Evolutionary conservation across 208 protist species (phyloP), one percentile per base, ranked within the genome.

Genomic region (Zelonia costaricensis): DNA sequence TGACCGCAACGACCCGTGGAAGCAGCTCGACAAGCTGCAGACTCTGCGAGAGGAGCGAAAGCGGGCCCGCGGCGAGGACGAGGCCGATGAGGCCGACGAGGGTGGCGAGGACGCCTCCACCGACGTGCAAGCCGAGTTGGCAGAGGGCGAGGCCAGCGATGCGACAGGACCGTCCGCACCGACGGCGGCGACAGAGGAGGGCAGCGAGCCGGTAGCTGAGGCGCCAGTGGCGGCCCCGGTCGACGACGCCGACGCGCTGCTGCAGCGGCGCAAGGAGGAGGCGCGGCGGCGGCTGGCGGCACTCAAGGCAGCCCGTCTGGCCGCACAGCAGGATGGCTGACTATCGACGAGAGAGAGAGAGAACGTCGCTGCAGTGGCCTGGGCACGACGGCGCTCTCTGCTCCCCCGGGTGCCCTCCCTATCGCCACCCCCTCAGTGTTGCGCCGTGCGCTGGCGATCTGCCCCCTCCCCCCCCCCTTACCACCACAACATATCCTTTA

Each of bases 221-320:
- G 20, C 44, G 22, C 16, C 10, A 28, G 44, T 20, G 18, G 22
- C 15, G 44, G 3, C 44, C 5, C 6, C 31, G 3, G 48, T 25
- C 12, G 31, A 38, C 31, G 36, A 57, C 27, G 51, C 18, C 0
- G 73, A 61, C 33, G 38, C 53, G 7, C 69, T 80, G 18, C 59
- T 90, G 60, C 51, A 82, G 55, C 56, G 62, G 23, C 76, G 66
- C 35, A 83, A 82, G 51, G 70, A 78, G 51, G 76, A 70, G 10
- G 73, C 80, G 46, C 81, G 81, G 22, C 76, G 72, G 27, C 78
- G 81, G 5, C 46, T 92, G 18, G 71, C 72, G 9, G 73, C 67
- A 7, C 35, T 91, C n/a, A 80, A 84, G 47, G 67, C 61, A 30
- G 69, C 63, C n/a, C 57, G 57, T 0, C 40, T 45, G 42, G 49